Evolutionary conservation across 345 rosid genomes (phyloP).

Genomic region (Lumnitzera littorea): DNA sequence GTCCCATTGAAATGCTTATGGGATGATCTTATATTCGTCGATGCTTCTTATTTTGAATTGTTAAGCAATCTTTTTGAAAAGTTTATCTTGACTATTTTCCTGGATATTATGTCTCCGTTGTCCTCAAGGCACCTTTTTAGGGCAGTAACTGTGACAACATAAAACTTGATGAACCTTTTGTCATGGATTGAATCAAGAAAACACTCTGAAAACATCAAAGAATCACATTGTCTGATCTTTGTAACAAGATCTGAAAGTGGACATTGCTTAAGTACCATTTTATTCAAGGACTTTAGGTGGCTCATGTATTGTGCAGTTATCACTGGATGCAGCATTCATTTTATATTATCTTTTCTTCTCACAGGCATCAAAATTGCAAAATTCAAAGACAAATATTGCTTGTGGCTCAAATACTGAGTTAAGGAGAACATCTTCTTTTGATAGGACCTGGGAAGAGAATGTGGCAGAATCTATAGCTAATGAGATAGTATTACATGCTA

Average conservation of each 20-base stretch:
- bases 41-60: too few relatives aligned
- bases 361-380: constrained; percentile 44
- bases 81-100: too few relatives aligned
- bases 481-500: constrained; percentile 74
- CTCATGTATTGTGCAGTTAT: background rate
- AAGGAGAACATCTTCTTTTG: constrained; percentile 88
- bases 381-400: constrained; percentile 27
- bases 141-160: background rate
- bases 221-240: too few relatives aligned
- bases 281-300: background rate
- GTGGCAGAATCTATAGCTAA: constrained; percentile 85
- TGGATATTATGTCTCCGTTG: too few relatives aligned
- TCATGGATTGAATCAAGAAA: too few relatives aligned
- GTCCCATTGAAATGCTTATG: too few relatives aligned
- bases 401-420: constrained; percentile 49
- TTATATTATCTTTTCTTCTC: constrained; percentile 8
- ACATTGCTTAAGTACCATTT: too few relatives aligned
- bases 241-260: too few relatives aligned
- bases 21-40: too few relatives aligned
- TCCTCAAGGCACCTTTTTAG: too few relatives aligned
- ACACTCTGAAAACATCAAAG: too few relatives aligned
- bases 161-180: background rate
- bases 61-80: too few relatives aligned
- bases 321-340: background rate
- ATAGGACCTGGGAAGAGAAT: constrained; percentile 79